Conservation (phyloP, 768 basidiomycete genomes). For the Suillus subluteus region DNA sequence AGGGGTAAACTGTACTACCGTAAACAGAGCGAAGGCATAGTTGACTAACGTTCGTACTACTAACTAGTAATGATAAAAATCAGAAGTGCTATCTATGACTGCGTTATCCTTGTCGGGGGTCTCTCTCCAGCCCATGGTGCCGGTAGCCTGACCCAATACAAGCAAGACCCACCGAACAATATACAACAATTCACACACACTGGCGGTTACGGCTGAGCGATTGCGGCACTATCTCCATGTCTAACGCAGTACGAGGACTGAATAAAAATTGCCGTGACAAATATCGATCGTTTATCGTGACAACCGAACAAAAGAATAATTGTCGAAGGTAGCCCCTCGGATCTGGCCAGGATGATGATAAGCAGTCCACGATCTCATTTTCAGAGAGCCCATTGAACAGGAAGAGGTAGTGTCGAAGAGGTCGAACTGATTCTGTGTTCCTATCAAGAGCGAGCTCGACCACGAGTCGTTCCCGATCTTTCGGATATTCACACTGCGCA, state of each 20-base stretch:
- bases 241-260: not conserved
- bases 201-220: not conserved
- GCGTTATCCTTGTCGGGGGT: no score
- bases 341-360: not conserved
- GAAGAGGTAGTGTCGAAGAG: constrained; percentile 2
- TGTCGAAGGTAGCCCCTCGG: not conserved
- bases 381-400: not conserved
- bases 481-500: not conserved
- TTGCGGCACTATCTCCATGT: not conserved
- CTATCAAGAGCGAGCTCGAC: not conserved
- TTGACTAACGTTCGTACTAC: no score
- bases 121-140: no score
- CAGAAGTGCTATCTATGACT: no score
- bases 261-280: not conserved
- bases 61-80: no score
- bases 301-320: not conserved
- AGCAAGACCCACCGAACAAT: not conserved
- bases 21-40: no score
- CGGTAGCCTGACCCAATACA: not conserved
- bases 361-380: not conserved
- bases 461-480: not conserved
- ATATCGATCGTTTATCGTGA: not conserved
- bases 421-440: not conserved
- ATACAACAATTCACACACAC: not conserved
- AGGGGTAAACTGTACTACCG: no score